These are phyloP conservation scores for Recurvomyces mirabilis DNA, from an alignment of 495 filamentous ascomycete genomes.

Conservation along the genomic window DNA sequence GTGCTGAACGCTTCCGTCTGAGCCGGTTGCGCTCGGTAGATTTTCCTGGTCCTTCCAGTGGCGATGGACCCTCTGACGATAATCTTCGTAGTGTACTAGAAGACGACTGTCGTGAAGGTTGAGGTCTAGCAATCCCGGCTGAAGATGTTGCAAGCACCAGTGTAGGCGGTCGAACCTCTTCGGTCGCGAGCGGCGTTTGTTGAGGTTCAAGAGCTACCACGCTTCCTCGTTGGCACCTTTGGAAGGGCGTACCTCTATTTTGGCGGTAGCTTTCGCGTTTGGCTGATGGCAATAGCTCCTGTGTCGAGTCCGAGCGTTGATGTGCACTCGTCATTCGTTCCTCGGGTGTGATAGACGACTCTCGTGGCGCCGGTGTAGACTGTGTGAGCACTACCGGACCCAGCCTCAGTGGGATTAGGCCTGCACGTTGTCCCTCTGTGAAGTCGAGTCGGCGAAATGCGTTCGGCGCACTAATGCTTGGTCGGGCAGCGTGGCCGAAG, in stretches of 20 bases:
- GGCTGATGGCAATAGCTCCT: not conserved
- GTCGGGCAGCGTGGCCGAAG: not conserved
- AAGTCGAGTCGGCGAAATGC: conserved; percentile 11
- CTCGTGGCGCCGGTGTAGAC: too few species aligned
- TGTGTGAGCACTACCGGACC: conserved; percentile 10
- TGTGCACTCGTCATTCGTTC: not conserved
- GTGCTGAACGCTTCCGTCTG: conserved; percentile 8
- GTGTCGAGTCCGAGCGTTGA: conserved; percentile 5
- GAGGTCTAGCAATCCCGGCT: not conserved
- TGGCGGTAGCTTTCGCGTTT: conserved; percentile 5
- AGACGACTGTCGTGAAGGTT: not conserved
- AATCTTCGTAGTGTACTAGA: not conserved
- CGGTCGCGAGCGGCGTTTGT: not conserved
- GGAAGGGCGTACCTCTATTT: conserved; percentile 6
- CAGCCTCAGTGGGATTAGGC: conserved; percentile 12
- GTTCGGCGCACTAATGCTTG: conserved; percentile 8
- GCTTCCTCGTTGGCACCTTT: conserved; percentile 5
- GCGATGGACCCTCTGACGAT: not conserved
- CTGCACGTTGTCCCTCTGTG: conserved; percentile 7
- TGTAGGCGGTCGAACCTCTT: not conserved
- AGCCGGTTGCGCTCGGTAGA: conserved; percentile 9
- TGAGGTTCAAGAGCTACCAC: too few species aligned
- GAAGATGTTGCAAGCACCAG: not conserved
- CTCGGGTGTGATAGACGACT: not conserved
- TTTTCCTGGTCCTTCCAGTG: not conserved